A percentile compares a stretch with the other conserved stretches of the same genome.
Evolutionary conservation across 495 filamentous ascomycete genomes (phyloP).

Genomic region (Trichoderma orchidacearum): DNA sequence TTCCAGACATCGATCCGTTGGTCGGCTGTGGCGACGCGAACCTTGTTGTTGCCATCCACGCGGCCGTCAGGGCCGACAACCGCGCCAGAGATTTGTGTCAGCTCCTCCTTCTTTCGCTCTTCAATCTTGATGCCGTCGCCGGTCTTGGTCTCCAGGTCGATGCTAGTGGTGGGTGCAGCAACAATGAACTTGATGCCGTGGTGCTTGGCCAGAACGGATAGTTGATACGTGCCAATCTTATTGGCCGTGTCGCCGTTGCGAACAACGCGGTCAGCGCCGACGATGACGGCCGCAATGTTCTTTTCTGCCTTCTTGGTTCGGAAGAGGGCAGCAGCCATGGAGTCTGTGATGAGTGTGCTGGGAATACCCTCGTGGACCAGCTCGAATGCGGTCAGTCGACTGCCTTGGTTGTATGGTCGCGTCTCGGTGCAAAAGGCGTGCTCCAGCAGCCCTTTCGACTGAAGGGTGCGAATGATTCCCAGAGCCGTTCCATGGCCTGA

Average conservation of each 20-base stretch:
- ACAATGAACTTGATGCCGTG: slow-evolving; percentile 92
- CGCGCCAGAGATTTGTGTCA: slow-evolving; percentile 68
- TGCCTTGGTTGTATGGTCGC: slow-evolving; percentile 94
- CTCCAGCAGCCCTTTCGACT: slow-evolving; percentile 45
- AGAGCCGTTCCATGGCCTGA: slow-evolving; percentile 93
- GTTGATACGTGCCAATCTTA: slow-evolving; percentile 91
- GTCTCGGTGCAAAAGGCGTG: slow-evolving; percentile 96
- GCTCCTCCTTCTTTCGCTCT: slow-evolving; percentile 62
- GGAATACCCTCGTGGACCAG: slow-evolving; percentile 86
- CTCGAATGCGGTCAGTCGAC: slow-evolving; percentile 88
- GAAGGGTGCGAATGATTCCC: slow-evolving; percentile 80
- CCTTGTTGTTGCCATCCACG: slow-evolving; percentile 38
- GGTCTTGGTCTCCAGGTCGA: slow-evolving; percentile 66
- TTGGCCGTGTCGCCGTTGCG: slow-evolving; percentile 97
- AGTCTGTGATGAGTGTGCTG: slow-evolving; percentile 88
- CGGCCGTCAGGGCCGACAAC: slow-evolving; percentile 34
- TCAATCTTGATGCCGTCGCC: slow-evolving; percentile 79
- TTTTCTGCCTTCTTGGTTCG: slow-evolving; percentile 35
- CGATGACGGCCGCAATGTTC: slow-evolving; percentile 72
- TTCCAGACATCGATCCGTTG: slow-evolving; percentile 82
- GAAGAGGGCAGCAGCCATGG: slow-evolving; percentile 84
- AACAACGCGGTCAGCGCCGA: slow-evolving; percentile 89
- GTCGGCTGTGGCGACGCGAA: slow-evolving; percentile 68
- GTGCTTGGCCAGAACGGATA: slow-evolving; percentile 73
- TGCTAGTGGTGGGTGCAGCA: slow-evolving; percentile 85